phyloP scores from a whole-genome alignment of 2,329 filamentous ascomycete species.

The Colletotrichum falcatum region DNA sequence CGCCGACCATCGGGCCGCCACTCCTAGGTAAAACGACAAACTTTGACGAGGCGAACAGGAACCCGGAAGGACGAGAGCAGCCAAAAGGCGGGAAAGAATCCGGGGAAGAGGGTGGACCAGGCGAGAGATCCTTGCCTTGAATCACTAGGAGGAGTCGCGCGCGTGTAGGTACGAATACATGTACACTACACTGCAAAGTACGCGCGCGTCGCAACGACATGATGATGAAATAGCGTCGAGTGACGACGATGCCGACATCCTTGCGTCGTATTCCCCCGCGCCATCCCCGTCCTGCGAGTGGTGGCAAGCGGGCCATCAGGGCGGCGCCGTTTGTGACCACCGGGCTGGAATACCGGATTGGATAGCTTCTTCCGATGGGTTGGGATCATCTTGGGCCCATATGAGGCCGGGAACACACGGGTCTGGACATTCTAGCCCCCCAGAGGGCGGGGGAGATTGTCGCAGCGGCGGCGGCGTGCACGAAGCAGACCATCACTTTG shows the following conservation, averaged over 20 bases:
- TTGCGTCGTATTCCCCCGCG: constrained; percentile 9
- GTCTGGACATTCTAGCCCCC: constrained; percentile 10
- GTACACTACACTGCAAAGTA: background rate
- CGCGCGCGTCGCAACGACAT: constrained; percentile 28
- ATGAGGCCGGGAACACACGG: background rate
- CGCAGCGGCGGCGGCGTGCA: constrained; percentile 2
- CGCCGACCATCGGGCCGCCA: background rate
- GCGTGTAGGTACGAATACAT: no score
- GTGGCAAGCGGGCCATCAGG: constrained; percentile 11
- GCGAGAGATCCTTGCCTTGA: constrained; percentile 7
- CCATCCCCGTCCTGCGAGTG: constrained; percentile 4
- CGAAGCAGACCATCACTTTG: background rate
- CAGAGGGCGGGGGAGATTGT: background rate
- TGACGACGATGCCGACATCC: constrained; percentile 3
- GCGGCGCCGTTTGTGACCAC: constrained; percentile 13
- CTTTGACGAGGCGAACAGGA: background rate
- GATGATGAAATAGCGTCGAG: constrained; percentile 25
- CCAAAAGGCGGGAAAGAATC: background rate
- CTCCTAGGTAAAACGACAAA: background rate
- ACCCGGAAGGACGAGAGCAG: background rate
- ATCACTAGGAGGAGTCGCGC: background rate
- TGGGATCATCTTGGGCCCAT: constrained; percentile 18
- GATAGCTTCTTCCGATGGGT: constrained; percentile 29
- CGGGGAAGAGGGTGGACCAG: constrained; percentile 4
- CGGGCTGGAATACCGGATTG: constrained; percentile 25